A percentile compares a stretch with the other conserved stretches of the same genome.
Conservation (phyloP, 495 filamentous ascomycete genomes). For the Daldinia loculata region DNA sequence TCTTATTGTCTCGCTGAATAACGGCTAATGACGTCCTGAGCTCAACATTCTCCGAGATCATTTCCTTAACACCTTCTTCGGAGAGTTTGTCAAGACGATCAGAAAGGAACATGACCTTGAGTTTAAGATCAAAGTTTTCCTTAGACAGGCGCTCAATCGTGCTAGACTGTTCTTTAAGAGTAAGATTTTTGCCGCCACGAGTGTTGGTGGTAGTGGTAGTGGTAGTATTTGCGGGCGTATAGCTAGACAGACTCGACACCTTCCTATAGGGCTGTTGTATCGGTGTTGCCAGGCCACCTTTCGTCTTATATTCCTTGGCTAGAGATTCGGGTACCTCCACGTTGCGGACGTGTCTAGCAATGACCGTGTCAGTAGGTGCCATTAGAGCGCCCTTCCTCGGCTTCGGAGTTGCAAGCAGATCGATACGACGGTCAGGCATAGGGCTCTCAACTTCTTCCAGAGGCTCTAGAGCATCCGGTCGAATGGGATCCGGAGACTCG, state of each 20-base stretch:
- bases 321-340: slow-evolving; percentile 91
- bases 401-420: slow-evolving; percentile 56
- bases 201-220: slow-evolving; percentile 58
- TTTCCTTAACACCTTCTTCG: slow-evolving; percentile 95
- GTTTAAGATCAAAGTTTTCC: slow-evolving; percentile 96
- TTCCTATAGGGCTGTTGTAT: slow-evolving; percentile 46
- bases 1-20: slow-evolving; percentile 86
- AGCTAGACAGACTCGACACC: slow-evolving; percentile 54
- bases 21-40: slow-evolving; percentile 88
- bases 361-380: slow-evolving; percentile 84
- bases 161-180: slow-evolving; percentile 94
- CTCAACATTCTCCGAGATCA: slow-evolving; percentile 97
- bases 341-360: slow-evolving; percentile 85
- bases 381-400: slow-evolving; percentile 60
- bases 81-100: slow-evolving; percentile 91
- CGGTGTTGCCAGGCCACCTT: slow-evolving; percentile 64
- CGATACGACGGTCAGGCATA: slow-evolving; percentile 47
- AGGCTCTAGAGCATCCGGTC: slow-evolving; percentile 57
- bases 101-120: slow-evolving; percentile 96
- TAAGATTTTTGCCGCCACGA: slow-evolving; percentile 80
- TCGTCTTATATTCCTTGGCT: slow-evolving; percentile 77
- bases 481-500: slow-evolving; percentile 69
- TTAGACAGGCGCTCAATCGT: slow-evolving; percentile 95
- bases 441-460: slow-evolving; percentile 58
- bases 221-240: slow-evolving; percentile 50